Evolutionary conservation across 257 asterid genomes (phyloP), one percentile per base, ranked within the genome.

Genomic region (Nicotiana knightiana): DNA sequence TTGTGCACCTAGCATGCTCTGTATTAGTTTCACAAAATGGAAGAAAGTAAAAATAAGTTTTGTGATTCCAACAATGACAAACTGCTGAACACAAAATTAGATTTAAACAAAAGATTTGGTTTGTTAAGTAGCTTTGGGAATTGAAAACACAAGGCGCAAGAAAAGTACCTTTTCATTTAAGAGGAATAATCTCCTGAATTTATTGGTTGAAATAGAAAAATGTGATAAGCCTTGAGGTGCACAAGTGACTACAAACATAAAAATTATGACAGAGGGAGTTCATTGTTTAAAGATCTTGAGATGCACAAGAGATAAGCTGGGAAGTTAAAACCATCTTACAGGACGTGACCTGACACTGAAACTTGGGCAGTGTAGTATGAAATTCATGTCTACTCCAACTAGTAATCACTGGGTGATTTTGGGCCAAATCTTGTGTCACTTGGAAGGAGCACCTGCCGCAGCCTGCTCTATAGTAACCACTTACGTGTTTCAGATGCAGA

Each of bases 21-120:
- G 78, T 71, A 71, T 43, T 46, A 71, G 59, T 71, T 70, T 71
- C 78, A 43, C 15, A 46, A 71, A 71, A 71, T 46, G 78, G 46
- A n/a, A 71, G 59, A 71, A 39, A 21, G n/a, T 43, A 71, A n/a
- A 46, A 21, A 39, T 43, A 71, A 21, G 37, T 43, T 43, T 21
- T 24, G 37, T 21, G 59, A 71, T 43, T 21, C 59, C 37, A 21
- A 21, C 35, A 39, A 70, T n/a, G 58, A 13, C 33, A 43, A 39
- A 21, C 32, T 10, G 21, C 57, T 18, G 55, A 68, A 68, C 57
- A 68, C 32, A 68, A 67, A 67, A 10, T 17, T 35, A 18, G 54
- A 6, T 35, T 67, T 51, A 67, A 35, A 67, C 37, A 35, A 7
- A 17, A 67, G 54, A 35, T 17, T 18, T 17, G 10, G 55, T 51